phyloP scores from a whole-genome alignment of 208 protist species.

The Blastocrithidia nonstop region DNA sequence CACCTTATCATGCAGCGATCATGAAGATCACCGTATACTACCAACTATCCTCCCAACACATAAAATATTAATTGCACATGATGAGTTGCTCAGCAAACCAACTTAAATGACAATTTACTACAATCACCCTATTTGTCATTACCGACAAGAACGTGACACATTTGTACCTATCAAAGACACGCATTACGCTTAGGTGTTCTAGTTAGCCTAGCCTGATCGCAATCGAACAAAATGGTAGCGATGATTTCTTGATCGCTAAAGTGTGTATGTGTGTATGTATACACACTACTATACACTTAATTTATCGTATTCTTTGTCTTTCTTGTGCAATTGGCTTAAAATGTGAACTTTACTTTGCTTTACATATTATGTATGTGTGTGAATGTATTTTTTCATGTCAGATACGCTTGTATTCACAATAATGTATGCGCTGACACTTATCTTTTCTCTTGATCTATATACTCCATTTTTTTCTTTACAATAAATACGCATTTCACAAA shows the following conservation, averaged over 20 bases:
- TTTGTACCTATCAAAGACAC: too few species aligned
- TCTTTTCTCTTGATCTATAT: too few species aligned
- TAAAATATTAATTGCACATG: not conserved
- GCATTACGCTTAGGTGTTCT: too few species aligned
- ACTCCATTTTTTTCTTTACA: too few species aligned
- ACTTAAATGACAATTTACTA: too few species aligned
- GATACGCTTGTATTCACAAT: not conserved
- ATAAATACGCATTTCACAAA: too few species aligned
- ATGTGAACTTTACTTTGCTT: slow-evolving; percentile 4
- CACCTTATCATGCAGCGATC: slow-evolving; percentile 25
- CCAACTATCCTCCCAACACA: slow-evolving; percentile 13
- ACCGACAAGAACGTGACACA: too few species aligned
- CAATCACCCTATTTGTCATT: not conserved
- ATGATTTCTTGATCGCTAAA: not conserved
- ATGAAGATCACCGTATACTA: slow-evolving; percentile 53
- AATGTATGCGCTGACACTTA: too few species aligned
- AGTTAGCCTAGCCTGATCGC: too few species aligned
- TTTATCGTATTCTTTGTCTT: not conserved
- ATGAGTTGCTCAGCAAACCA: too few species aligned
- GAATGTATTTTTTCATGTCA: not conserved
- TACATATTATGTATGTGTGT: slow-evolving; percentile 2
- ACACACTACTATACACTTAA: not conserved
- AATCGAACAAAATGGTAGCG: too few species aligned
- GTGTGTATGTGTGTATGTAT: slow-evolving; percentile 4
- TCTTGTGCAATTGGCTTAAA: not conserved